phyloP scores from a whole-genome alignment of 2,329 filamentous ascomycete species.

The Delphinella strobiligena region DNA sequence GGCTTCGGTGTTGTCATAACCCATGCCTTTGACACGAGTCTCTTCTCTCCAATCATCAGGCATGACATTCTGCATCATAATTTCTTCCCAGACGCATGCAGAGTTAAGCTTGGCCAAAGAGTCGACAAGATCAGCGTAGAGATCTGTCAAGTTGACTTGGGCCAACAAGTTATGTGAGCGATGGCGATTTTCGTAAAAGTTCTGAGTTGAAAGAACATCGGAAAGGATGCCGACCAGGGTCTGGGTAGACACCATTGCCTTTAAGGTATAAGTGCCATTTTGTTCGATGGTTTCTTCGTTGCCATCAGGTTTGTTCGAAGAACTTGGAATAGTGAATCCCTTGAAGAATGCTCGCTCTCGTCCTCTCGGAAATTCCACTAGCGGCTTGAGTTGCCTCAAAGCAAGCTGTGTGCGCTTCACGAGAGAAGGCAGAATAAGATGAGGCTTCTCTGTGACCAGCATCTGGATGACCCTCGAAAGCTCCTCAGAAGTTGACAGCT shows the following conservation, averaged over 20 bases:
- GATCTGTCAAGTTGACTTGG: conserved; percentile 71
- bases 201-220: conserved; percentile 5
- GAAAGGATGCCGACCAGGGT: conserved; percentile 44
- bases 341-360: conserved; percentile 12
- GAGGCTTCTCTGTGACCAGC: conserved; percentile 68
- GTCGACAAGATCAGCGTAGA: conserved; percentile 62
- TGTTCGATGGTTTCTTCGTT: conserved; percentile 19
- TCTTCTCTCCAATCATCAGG: conserved; percentile 53
- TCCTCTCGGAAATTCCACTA: conserved; percentile 41
- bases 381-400: conserved; percentile 53
- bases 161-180: conserved; percentile 52
- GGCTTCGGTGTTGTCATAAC: conserved; percentile 27
- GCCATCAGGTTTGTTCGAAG: not conserved
- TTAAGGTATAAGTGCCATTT: conserved; percentile 65
- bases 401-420: conserved; percentile 61
- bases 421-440: conserved; percentile 71
- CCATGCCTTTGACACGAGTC: conserved; percentile 29
- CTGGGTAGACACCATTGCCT: conserved; percentile 65
- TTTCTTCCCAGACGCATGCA: conserved; percentile 75
- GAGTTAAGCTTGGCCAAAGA: conserved; percentile 67
- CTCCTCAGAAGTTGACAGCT: conserved; percentile 54
- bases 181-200: conserved; percentile 36
- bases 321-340: conserved; percentile 7
- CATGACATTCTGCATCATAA: conserved; percentile 59
- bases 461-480: conserved; percentile 63